Conservation (phyloP, 2,329 filamentous ascomycete species). For the Neofusicoccum laricinum region DNA sequence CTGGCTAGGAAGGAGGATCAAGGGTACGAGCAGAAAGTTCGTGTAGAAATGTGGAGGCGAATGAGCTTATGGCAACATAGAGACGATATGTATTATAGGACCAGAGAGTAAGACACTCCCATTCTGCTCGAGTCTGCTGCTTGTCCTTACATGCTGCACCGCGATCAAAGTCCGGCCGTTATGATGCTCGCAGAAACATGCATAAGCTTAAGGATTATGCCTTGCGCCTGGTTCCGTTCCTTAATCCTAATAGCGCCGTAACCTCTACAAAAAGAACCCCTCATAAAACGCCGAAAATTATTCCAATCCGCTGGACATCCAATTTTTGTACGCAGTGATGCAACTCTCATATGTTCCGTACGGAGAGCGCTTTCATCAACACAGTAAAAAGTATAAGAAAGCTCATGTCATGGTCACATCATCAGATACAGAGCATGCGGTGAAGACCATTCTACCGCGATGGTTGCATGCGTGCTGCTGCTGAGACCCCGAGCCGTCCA, state of each 20-base stretch:
- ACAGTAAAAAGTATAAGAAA: too few species aligned
- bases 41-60: background rate
- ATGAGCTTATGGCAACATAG: background rate
- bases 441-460: constrained; percentile 42
- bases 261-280: background rate
- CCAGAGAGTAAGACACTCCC: background rate
- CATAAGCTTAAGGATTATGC: background rate
- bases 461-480: constrained; percentile 35
- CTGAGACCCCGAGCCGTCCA: constrained; percentile 26
- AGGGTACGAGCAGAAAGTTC: constrained; percentile 1
- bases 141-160: background rate
- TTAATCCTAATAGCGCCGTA: background rate
- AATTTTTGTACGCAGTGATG: background rate
- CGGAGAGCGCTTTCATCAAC: background rate
- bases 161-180: background rate
- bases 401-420: constrained; percentile 25
- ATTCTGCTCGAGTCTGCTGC: background rate
- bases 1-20: constrained; percentile 7
- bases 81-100: background rate
- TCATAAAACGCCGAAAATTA: background rate
- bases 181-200: background rate
- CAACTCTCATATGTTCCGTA: too few species aligned
- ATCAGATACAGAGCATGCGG: constrained; percentile 40
- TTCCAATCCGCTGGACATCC: background rate
- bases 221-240: background rate